Conservation (phyloP, 176 grass and related monocot species). For the Urochloa ruziziensis region DNA sequence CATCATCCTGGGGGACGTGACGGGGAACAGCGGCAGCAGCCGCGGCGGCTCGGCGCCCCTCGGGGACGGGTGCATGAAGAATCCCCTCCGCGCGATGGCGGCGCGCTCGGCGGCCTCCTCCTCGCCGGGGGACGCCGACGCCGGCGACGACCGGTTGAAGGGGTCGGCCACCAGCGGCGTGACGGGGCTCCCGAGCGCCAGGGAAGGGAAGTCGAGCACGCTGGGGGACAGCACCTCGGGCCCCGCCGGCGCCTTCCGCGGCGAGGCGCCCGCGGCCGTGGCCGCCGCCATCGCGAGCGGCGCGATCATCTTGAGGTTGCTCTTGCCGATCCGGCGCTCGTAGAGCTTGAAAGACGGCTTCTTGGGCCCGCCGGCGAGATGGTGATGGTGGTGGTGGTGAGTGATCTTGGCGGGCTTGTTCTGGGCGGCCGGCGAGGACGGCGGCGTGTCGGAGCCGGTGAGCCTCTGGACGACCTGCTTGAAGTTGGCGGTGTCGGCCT, state of each 20-base stretch:
- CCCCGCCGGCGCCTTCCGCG: not conserved
- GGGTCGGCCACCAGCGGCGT: slow-evolving; percentile 72
- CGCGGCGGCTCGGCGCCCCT: slow-evolving; percentile 63
- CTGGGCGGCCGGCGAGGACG: slow-evolving; percentile 28
- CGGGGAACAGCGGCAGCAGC: slow-evolving; percentile 85
- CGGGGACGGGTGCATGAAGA: slow-evolving; percentile 86
- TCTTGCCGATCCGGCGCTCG: slow-evolving; percentile 69
- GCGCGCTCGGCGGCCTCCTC: slow-evolving; percentile 49
- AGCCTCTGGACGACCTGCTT: slow-evolving; percentile 89
- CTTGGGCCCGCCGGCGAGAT: slow-evolving; percentile 27
- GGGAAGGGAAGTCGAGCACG: slow-evolving; percentile 77
- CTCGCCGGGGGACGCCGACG: slow-evolving; percentile 38
- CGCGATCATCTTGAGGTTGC: slow-evolving; percentile 76
- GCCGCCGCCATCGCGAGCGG: slow-evolving; percentile 53
- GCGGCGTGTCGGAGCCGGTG: slow-evolving; percentile 56
- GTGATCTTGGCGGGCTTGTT: slow-evolving; percentile 25
- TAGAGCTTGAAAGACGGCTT: slow-evolving; percentile 75
- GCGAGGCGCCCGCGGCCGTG: slow-evolving; percentile 39
- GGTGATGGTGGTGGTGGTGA: not conserved
- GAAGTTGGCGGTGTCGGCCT: slow-evolving; percentile 77
- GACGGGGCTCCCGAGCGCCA: slow-evolving; percentile 71
- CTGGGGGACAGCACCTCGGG: slow-evolving; percentile 58
- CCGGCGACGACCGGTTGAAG: slow-evolving; percentile 61
- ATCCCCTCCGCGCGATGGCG: slow-evolving; percentile 72
- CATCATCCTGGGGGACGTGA: slow-evolving; percentile 66